A percentile compares a stretch with the other conserved stretches of the same genome.
These are phyloP conservation scores for Euphorbia lathyris DNA, from an alignment of 345 rosid species.

Conservation along the genomic window DNA sequence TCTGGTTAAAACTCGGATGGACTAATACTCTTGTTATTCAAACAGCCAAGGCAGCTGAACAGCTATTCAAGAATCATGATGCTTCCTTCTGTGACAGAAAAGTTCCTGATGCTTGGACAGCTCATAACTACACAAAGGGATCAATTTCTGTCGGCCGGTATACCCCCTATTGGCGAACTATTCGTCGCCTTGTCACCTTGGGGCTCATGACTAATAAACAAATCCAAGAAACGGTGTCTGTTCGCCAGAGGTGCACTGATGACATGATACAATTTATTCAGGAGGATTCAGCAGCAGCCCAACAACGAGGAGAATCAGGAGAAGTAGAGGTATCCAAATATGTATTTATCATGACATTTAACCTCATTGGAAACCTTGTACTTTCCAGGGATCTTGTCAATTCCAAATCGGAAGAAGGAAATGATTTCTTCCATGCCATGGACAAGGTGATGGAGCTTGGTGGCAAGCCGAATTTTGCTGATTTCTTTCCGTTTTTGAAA, in stretches of 20 bases:
- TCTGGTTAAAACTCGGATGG: background rate
- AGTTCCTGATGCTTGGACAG: background rate
- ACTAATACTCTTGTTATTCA: background rate
- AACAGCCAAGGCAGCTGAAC: background rate
- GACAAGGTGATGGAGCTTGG: background rate
- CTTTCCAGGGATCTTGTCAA: constrained; percentile 17
- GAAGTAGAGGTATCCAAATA: background rate
- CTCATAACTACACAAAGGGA: background rate
- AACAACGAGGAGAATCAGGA: background rate
- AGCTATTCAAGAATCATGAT: background rate
- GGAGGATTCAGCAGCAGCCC: background rate
- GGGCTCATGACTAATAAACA: constrained; percentile 14
- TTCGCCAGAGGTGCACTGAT: background rate
- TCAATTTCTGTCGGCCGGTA: background rate
- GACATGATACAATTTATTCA: background rate
- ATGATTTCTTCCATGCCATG: constrained; percentile 12
- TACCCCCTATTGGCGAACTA: background rate
- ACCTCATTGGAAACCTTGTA: constrained; percentile 14
- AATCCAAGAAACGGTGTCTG: background rate
- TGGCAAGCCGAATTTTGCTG: background rate
- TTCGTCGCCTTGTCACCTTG: background rate
- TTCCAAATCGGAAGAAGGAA: constrained; percentile 13
- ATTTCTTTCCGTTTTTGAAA: constrained; percentile 1
- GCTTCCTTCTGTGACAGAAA: background rate
- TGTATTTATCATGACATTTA: background rate